Conservation (phyloP, 352 stramenopile species). For the Aphanomyces invadans region DNA sequence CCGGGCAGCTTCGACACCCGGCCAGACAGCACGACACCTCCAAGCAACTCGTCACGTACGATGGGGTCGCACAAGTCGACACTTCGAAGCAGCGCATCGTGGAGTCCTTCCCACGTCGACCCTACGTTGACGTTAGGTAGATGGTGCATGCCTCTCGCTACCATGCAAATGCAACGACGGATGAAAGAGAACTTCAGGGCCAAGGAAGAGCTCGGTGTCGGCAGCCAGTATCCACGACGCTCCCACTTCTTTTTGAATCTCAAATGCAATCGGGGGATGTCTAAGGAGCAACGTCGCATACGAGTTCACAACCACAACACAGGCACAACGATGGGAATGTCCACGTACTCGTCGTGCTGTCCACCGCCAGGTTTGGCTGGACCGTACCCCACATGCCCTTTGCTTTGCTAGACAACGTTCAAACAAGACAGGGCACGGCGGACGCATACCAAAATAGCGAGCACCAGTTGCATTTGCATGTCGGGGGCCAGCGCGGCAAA, state of each 20-base stretch:
- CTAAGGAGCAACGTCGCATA: too few species aligned
- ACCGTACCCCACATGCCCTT: constrained; percentile 2
- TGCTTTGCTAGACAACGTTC: constrained; percentile 6
- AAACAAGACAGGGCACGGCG: neutral
- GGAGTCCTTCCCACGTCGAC: neutral
- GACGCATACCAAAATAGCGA: neutral
- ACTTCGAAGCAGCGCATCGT: neutral
- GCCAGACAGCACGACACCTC: constrained; percentile 1
- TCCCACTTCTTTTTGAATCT: constrained; percentile 1
- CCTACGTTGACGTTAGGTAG: neutral
- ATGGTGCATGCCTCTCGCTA: neutral
- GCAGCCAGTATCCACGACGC: neutral
- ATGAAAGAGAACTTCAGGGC: constrained; percentile 20
- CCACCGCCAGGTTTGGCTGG: neutral
- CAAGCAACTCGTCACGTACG: constrained; percentile 7
- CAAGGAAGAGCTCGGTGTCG: constrained; percentile 3
- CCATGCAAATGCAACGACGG: neutral
- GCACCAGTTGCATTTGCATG: neutral
- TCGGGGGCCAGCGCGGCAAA: neutral
- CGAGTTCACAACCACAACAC: too few species aligned
- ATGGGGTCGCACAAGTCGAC: constrained; percentile 14
- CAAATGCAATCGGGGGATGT: neutral
- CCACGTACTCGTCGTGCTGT: neutral
- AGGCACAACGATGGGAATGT: too few species aligned
- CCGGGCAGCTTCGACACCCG: neutral